Base-by-base conservation (phyloP, 345 rosid genomes). In the Nasturtium officinale region DNA sequence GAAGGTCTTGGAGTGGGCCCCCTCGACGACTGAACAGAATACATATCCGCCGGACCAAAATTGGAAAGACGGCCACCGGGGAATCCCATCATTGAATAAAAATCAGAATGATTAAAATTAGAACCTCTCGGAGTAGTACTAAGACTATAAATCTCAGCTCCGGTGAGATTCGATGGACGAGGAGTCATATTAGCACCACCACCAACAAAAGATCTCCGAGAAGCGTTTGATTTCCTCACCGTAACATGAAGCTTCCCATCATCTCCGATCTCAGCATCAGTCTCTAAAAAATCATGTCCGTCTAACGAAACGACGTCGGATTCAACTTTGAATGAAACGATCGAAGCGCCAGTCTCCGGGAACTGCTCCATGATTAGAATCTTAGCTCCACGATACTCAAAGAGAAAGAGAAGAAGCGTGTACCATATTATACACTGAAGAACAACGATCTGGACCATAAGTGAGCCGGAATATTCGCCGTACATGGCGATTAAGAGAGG, bases 401-500 rank as follows among this genome's bases (percentile, higher is more conserved):
- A 91, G 37, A 94, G 67, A 67, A 91, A 94, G 53, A 94, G 85
- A 69, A 94, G 88, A 61, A 94, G 84, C 17, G 98, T 94, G 82
- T 94, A 88, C 98, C 98, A 94, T 9, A 94, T 87, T 40, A 94
- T 87, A 67, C 97, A 89, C 79, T 94, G 98, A 10, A 94, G 87
- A 7, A 94, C 98, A 11, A 94, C 97, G 30, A 91, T 82, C 50
- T 94, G 97, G n/a, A 93, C 96, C 98, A 93, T 90, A 5, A 93
- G 85, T 2, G 83, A 87, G 12, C 96, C 90, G 0, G 96, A 82
- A 26, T 73, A 83, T 1, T 71, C 63, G 15, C 90, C 95, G 74
- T 94, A 94, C 98, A 94, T 94, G 58, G 97, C 98, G 78, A 81
- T 87, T 4, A 94, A 85, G 10, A 94, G 72, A 21, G 98, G 98